These are phyloP conservation scores for Fusarium sp. DNA, from an alignment of 2,329 filamentous ascomycete species.

Conservation along the genomic window DNA sequence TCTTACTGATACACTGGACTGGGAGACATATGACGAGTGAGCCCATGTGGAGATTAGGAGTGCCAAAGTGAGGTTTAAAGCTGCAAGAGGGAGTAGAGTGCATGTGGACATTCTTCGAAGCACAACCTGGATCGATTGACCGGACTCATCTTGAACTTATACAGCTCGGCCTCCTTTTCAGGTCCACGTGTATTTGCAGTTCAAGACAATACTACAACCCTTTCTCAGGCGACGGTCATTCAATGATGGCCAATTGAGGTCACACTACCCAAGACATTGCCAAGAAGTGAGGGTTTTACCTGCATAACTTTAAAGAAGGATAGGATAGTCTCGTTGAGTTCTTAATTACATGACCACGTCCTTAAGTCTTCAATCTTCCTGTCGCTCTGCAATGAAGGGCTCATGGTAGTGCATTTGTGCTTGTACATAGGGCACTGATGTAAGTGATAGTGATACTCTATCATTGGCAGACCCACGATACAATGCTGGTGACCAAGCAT, in stretches of 20 bases:
- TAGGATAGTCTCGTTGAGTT: rapidly evolving
- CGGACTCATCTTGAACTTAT: slow-evolving; percentile 66
- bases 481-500: background rate
- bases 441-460: background rate
- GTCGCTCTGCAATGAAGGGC: background rate
- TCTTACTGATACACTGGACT: slow-evolving; percentile 40
- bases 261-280: background rate
- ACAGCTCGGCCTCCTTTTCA: slow-evolving; percentile 59
- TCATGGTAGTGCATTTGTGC: background rate
- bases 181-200: background rate
- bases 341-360: no score
- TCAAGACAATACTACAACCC: slow-evolving; percentile 1
- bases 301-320: background rate
- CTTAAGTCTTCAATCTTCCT: background rate
- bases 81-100: slow-evolving; percentile 65
- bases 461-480: background rate
- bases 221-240: background rate
- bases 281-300: slow-evolving; percentile 8
- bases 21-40: slow-evolving; percentile 67
- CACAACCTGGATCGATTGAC: rapidly evolving
- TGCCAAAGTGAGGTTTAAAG: slow-evolving; percentile 67
- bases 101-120: slow-evolving; percentile 51
- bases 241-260: no score
- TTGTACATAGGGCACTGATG: background rate
- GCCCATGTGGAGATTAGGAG: slow-evolving; percentile 63